phyloP scores from a whole-genome alignment of 1,284 basidiomycete species.

The Takashimella tepidaria region DNA sequence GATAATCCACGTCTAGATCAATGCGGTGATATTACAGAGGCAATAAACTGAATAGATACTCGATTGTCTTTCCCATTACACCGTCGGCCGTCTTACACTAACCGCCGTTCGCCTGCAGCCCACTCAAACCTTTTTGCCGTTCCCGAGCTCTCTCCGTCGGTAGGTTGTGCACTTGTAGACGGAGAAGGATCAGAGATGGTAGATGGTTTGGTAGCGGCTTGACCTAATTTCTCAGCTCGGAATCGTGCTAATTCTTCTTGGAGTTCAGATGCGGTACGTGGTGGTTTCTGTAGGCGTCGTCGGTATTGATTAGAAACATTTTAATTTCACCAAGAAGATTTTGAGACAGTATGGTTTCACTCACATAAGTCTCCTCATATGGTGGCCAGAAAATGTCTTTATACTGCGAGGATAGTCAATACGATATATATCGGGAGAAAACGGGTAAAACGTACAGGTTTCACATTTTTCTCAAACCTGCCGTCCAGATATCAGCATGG shows the following conservation, averaged over 20 bases:
- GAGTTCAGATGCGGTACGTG: constrained; percentile 26
- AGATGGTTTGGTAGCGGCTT: neutral
- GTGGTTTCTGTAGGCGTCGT: constrained; percentile 31
- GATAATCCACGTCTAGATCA: neutral
- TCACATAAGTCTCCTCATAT: constrained; percentile 42
- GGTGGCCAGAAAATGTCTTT: constrained; percentile 41
- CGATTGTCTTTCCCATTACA: too few species aligned
- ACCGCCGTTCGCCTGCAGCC: constrained; percentile 18
- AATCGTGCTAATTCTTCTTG: constrained; percentile 33
- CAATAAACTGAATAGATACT: constrained; percentile 5
- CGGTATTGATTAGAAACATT: neutral
- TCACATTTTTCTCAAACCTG: constrained; percentile 21
- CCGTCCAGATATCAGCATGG: constrained; percentile 1
- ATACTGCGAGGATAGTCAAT: constrained; percentile 21
- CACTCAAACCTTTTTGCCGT: constrained; percentile 7
- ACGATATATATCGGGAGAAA: neutral
- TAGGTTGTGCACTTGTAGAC: neutral
- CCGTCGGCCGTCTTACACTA: too few species aligned
- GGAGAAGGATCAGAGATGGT: neutral
- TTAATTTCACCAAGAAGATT: neutral
- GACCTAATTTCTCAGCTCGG: constrained; percentile 24
- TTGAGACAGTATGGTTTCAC: constrained; percentile 6
- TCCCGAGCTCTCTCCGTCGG: neutral
- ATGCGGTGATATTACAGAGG: constrained; percentile 13
- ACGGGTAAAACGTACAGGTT: constrained; percentile 9